Percentiles rank a stretch among this genome's conserved stretches.
Evolutionary conservation across 495 filamentous ascomycete genomes (phyloP).

Genomic region (Oidiodendron maius): DNA sequence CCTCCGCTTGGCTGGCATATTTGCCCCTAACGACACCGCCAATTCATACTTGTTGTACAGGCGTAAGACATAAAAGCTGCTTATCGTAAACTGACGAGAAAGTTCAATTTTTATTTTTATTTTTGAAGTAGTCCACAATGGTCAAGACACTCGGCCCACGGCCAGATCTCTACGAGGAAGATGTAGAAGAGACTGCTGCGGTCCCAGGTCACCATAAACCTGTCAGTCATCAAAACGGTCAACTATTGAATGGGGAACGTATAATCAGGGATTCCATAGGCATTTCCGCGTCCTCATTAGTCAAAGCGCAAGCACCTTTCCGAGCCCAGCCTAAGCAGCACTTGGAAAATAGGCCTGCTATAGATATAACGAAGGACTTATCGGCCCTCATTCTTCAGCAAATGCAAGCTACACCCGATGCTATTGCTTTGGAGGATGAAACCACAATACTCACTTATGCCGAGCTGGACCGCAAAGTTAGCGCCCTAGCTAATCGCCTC

Average conservation of each 20-base stretch:
- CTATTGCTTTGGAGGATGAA: constrained; percentile 56
- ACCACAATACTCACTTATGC: constrained; percentile 49
- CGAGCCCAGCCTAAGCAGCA: background rate
- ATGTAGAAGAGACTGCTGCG: no score
- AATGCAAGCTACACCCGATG: constrained; percentile 50
- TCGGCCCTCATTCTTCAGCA: constrained; percentile 54
- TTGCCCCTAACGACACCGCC: no score
- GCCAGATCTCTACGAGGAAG: no score
- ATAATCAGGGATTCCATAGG: no score
- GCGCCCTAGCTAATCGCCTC: constrained; percentile 45
- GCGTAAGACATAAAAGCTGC: no score
- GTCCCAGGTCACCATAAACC: background rate
- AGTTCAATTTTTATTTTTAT: no score
- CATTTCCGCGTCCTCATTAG: background rate
- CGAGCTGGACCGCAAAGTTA: constrained; percentile 53
- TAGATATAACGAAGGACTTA: constrained; percentile 59
- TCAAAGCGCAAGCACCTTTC: background rate
- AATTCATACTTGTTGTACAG: no score
- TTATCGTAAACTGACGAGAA: no score
- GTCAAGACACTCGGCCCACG: no score
- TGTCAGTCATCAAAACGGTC: background rate
- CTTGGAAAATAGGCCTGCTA: constrained; percentile 37
- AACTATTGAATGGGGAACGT: background rate
- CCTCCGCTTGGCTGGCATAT: no score
- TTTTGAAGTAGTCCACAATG: no score